A percentile compares a stretch with the other conserved stretches of the same genome.
Conservation (phyloP, 805 yeast genomes). For the Alloascoidea africana region DNA sequence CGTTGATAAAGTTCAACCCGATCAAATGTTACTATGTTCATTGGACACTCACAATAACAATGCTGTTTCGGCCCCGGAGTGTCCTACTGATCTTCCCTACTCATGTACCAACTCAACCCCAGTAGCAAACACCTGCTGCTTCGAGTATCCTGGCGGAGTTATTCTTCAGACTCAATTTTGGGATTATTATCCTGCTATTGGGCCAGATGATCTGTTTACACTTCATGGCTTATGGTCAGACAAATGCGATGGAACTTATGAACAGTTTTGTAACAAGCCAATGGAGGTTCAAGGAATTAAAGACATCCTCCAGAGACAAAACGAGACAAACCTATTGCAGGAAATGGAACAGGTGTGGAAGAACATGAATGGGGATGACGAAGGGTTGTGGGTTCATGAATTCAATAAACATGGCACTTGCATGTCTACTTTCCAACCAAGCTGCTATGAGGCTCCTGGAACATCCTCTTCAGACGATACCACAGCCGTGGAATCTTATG, state of each 20-base stretch:
- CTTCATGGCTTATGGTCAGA: slow-evolving; percentile 87
- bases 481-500: not conserved
- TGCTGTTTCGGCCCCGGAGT: too few relatives aligned
- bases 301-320: slow-evolving; percentile 25
- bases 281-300: slow-evolving; percentile 38
- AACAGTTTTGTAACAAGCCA: slow-evolving; percentile 58
- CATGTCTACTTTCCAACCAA: slow-evolving; percentile 61
- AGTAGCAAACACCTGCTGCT: slow-evolving; percentile 58
- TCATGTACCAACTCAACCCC: slow-evolving; percentile 44
- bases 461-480: slow-evolving; percentile 7
- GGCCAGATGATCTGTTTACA: slow-evolving; percentile 59
- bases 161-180: slow-evolving; percentile 82
- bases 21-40: too few relatives aligned
- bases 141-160: slow-evolving; percentile 76
- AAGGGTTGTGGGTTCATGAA: slow-evolving; percentile 75
- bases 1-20: too few relatives aligned
- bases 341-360: slow-evolving; percentile 59
- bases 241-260: slow-evolving; percentile 68
- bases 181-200: slow-evolving; percentile 70
- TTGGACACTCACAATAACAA: too few relatives aligned
- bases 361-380: slow-evolving; percentile 53
- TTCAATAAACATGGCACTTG: slow-evolving; percentile 93
- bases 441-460: slow-evolving; percentile 36
- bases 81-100: slow-evolving; percentile 44
- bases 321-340: slow-evolving; percentile 28